Evolutionary conservation across 257 asterid genomes (phyloP), one percentile per base, ranked within the genome.

Genomic region (Penstemon newberryi): DNA sequence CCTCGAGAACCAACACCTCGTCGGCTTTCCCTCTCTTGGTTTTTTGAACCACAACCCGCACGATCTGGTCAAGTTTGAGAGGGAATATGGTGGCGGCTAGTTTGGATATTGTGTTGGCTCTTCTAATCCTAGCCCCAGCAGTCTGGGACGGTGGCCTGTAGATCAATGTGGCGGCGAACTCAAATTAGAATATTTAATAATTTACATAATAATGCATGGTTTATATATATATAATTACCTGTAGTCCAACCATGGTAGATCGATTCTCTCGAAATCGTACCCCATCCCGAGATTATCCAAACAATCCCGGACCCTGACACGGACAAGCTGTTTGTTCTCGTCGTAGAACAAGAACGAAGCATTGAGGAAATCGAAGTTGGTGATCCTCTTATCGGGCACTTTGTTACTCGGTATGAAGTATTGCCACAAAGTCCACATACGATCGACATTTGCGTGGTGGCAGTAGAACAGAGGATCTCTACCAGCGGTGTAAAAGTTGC

Each of bases 361-460:
- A 61, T 86, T 79, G 2, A 81, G 59, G 85, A 82, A 86, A 65
- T 84, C 89, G 4, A 82, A 75, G 45, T 83, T 81, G 0, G 46
- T 66, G 38, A 79, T 77, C 25, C 1, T 58, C 75, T 77, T 77
- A 19, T 73, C 63, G 2, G 75, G 66, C 3, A 77, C 18, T 15
- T 63, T 68, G 56, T 53, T 47, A 57, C 69, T 72, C 1, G 78
- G 81, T 2, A 77, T 15, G 46, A 70, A 54, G 46, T 72, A 60
- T 15, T 79, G 70, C 89, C 86, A 86, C 0, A 86, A 13, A 0
- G 84, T 79, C 89, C 92, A 83, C 92, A 83, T 73, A 0, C 89
- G 70, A 39, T 86, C 92, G 0, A 81, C 78, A 41, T 81, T 83
- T 3, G 80, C 65, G 59, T 86, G 92, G 60, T 83, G 92, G 36